These are phyloP conservation scores for Hypoxylon sp. DNA, from an alignment of 2,329 filamentous ascomycete species.

Conservation along the genomic window DNA sequence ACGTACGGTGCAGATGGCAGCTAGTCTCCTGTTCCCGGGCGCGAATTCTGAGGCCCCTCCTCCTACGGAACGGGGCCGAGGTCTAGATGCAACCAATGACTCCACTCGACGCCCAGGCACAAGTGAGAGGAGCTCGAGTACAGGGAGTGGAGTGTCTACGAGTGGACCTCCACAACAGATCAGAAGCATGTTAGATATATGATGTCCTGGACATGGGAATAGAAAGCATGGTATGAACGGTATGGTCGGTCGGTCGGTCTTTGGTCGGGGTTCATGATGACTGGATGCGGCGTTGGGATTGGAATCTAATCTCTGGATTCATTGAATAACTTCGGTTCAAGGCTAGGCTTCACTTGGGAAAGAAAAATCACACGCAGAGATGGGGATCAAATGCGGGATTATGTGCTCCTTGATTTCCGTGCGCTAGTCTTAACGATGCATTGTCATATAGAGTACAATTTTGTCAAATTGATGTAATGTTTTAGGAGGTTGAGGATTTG, in stretches of 20 bases:
- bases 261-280: slow-evolving; percentile 32
- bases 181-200: slow-evolving; percentile 71
- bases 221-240: background rate
- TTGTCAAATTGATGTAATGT: background rate
- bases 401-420: slow-evolving; percentile 2
- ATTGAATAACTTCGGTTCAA: slow-evolving; percentile 7
- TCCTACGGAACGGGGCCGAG: slow-evolving; percentile 50
- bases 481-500: background rate
- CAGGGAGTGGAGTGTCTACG: slow-evolving; percentile 62
- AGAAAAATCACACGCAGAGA: background rate
- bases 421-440: slow-evolving; percentile 2
- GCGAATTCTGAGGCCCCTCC: slow-evolving; percentile 51
- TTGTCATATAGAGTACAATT: slow-evolving; percentile 13
- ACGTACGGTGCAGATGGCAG: slow-evolving; percentile 58
- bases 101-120: slow-evolving; percentile 48
- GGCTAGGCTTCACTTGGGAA: slow-evolving; percentile 12
- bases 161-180: slow-evolving; percentile 66
- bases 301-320: slow-evolving; percentile 17
- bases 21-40: slow-evolving; percentile 65
- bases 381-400: background rate
- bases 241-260: slow-evolving; percentile 25
- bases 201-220: slow-evolving; percentile 26
- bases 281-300: slow-evolving; percentile 34
- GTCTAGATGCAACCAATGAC: slow-evolving; percentile 21
- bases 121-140: slow-evolving; percentile 60